Percentiles rank a stretch among this genome's conserved stretches.
phyloP scores from a whole-genome alignment of 495 filamentous ascomycete species.

The Penicillium goetzii region DNA sequence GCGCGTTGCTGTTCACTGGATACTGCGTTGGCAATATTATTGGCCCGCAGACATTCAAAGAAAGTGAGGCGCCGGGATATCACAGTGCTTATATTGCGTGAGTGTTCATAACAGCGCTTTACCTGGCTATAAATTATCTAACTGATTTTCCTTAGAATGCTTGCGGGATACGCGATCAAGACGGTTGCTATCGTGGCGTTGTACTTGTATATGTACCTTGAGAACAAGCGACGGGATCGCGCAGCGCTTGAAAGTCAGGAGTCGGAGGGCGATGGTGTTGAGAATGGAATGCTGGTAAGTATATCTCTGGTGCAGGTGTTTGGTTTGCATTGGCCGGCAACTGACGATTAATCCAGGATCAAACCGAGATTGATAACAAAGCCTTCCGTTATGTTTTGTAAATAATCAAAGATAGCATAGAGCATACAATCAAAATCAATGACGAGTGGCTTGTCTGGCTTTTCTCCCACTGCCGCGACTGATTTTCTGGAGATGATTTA shows the following conservation, averaged over 20 bases:
- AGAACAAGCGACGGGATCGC: constrained; percentile 57
- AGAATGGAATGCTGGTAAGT: constrained; percentile 53
- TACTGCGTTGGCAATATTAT: constrained; percentile 50
- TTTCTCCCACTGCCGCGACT: no score
- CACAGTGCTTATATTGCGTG: constrained; percentile 58
- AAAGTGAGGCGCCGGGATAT: constrained; percentile 55
- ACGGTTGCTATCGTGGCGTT: constrained; percentile 48
- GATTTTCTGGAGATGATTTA: no score
- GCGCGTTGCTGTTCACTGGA: constrained; percentile 51
- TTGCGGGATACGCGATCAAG: constrained; percentile 57
- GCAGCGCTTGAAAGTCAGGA: constrained; percentile 40
- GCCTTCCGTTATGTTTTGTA: constrained; percentile 57
- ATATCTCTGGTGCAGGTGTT: no score
- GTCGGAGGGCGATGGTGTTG: constrained; percentile 52
- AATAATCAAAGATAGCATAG: background rate
- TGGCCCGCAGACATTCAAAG: constrained; percentile 58
- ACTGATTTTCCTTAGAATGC: constrained; percentile 38
- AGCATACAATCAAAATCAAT: background rate
- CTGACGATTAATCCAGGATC: constrained; percentile 39
- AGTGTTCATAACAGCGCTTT: constrained; percentile 7
- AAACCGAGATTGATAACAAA: constrained; percentile 61
- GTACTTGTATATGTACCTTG: constrained; percentile 57
- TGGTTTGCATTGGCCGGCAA: background rate
- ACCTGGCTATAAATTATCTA: background rate
- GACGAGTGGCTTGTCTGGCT: background rate